Evolutionary conservation across 176 grass and related monocot species (phyloP).

Genomic region (Eremochloa ophiuroides): DNA sequence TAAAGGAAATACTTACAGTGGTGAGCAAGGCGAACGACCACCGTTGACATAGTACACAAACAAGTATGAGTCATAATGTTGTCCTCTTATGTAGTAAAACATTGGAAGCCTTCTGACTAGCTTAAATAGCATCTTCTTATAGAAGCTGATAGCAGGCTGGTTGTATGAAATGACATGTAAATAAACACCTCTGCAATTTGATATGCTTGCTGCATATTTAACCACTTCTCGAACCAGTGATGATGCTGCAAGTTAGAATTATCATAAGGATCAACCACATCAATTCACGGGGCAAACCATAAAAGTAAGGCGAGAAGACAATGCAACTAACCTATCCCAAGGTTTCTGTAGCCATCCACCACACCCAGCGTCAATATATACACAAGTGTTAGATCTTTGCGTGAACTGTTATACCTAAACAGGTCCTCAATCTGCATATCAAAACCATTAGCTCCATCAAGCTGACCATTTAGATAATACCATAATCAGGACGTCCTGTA

Average conservation of each 20-base stretch:
- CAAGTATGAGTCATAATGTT: conserved; percentile 90
- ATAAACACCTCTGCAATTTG: conserved; percentile 87
- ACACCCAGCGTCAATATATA: conserved; percentile 95
- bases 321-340: conserved; percentile 74
- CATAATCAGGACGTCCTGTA: conserved; percentile 4
- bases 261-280: conserved; percentile 1
- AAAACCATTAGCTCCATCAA: conserved; percentile 31
- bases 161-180: conserved; percentile 99
- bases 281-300: conserved; percentile 2
- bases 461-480: background rate
- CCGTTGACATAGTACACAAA: conserved; percentile 94
- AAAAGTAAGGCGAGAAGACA: conserved; percentile 19
- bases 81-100: conserved; percentile 95
- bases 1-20: conserved; percentile 69
- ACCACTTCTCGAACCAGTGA: conserved; percentile 87
- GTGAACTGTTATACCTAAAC: conserved; percentile 67
- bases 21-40: conserved; percentile 73
- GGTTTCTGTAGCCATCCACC: conserved; percentile 78
- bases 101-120: conserved; percentile 72
- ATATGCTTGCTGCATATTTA: conserved; percentile 91
- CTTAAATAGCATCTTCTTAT: conserved; percentile 96
- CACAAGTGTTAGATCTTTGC: conserved; percentile 71
- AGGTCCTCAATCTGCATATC: conserved; percentile 82
- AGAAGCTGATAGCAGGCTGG: conserved; percentile 91
- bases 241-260: conserved; percentile 61